Base-by-base conservation (phyloP, 176 grass and related monocot genomes). In the Calamus simplicifolius region DNA sequence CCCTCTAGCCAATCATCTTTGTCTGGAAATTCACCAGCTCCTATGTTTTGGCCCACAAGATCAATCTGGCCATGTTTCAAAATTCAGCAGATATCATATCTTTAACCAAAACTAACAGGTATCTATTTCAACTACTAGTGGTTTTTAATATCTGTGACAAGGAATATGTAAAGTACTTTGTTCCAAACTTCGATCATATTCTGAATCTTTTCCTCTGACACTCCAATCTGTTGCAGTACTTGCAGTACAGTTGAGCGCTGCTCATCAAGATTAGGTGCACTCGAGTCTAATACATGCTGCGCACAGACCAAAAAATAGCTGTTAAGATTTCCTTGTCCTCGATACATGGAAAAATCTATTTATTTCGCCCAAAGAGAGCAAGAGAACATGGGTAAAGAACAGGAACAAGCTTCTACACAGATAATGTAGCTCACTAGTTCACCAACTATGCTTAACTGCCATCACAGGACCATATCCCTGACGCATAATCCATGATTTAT, bases 141-240 rank as follows among this genome's bases (percentile, higher is more conserved):
- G 25, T 54, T 50, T 3, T 23, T 55, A 56, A 56, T 13, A 56
- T 48, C 4, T 64, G 35, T 43, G 35, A 10, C 35, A 12, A 43
- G 12, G 8, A 43, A 43, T 43, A 10, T 12, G 35, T 43, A 43
- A 57, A 53, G 25, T 69, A 96, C 92, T 75, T 96, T 96, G 68
- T 96, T 96, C 92, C 92, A 96, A 75, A 96, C 83, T 90, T 96
- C 92, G 77, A 90, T 88, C 92, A 90, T 96, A 76, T 75, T 90
- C 61, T 85, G 27, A 54, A 90, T 88, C 66, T 96, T 90, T 54
- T 96, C 78, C 65, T 82, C 74, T 58, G 86, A 72, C 43, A 96
- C 92, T 14, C 83, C 83, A 59, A 96, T 87, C 81, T 96, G 86
- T 69, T 85, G 83, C 75, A 96, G 68, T 52, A 90, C 92, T 71